A percentile compares a stretch with the other conserved stretches of the same genome.
Conservation (phyloP, 139 green algal genomes). For the Deuterostichococcus epilithicus region DNA sequence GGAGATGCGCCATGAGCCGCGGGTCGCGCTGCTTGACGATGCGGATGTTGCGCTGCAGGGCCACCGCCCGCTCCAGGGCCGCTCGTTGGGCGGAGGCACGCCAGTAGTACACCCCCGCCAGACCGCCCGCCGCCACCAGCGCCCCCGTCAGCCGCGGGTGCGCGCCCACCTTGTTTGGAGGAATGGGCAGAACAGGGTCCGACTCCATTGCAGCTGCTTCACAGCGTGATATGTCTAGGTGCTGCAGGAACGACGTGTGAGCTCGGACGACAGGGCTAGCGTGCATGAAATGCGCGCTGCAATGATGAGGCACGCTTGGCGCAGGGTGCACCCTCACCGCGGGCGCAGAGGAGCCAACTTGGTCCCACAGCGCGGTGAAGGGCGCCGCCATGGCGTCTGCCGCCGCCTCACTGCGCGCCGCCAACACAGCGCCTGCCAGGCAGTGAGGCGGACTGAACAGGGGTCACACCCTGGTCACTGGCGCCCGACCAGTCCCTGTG, state of each 20-base stretch:
- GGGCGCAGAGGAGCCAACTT: slow-evolving; percentile 30
- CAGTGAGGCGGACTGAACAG: too few species aligned
- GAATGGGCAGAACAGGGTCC: too few species aligned
- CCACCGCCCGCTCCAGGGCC: slow-evolving; percentile 42
- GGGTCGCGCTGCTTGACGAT: slow-evolving; percentile 63
- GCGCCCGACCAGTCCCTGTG: too few species aligned
- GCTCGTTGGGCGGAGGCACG: neutral
- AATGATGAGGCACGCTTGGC: neutral
- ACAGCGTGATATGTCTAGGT: too few species aligned
- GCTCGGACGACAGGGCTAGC: too few species aligned
- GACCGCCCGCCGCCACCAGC: neutral
- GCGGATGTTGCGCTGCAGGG: slow-evolving; percentile 53
- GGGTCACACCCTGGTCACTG: too few species aligned
- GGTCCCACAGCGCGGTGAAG: slow-evolving; percentile 17
- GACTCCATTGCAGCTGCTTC: too few species aligned
- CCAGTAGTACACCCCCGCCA: neutral
- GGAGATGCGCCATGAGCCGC: slow-evolving; percentile 41
- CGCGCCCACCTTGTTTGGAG: neutral
- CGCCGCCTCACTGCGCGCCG: slow-evolving; percentile 33
- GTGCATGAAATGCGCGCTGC: neutral
- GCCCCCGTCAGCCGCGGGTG: slow-evolving; percentile 22
- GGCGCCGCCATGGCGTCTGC: slow-evolving; percentile 22
- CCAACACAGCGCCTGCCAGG: slow-evolving; percentile 26
- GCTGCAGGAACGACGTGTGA: too few species aligned
- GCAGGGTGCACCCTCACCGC: slow-evolving; percentile 29